Base-by-base conservation (phyloP, 139 green algal genomes). In the Chlorella sp. region DNA sequence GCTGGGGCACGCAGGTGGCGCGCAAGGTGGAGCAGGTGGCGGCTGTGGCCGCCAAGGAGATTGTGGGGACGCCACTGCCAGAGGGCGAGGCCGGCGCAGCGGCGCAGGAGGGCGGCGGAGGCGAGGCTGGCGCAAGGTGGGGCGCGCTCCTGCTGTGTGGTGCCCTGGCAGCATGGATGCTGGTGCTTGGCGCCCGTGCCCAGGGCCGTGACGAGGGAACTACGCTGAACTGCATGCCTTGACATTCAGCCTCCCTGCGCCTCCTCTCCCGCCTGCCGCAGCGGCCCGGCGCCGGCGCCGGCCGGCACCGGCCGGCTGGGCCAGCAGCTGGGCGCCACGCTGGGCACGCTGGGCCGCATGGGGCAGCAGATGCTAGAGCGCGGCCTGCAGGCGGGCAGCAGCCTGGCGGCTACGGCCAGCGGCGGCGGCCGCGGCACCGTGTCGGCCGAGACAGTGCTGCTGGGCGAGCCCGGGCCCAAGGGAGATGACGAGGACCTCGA, bases 21-120 rank as follows among this genome's bases (percentile, higher is more conserved):
- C 56, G 33, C 23, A 62, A 56, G 21, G 69, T 73, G 61, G 69
- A 72, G 69, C 6, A 46, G 46, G 76, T 55, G 9, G 76, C 56
- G 0, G 67, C 35, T 36, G 56, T 12, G 5, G 76, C 64, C 27
- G 67, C 51, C 9, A 56, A 59, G 25, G 67, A 76, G 55, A n/a
- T 81, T 35, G 67, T 67, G 2, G 65, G 62, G 23, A 75, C 55
- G 23, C n/a, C n/a, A n/a, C n/a, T n/a, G n/a, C n/a, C n/a, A n/a
- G n/a, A n/a, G n/a, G n/a, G n/a, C n/a, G n/a, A n/a, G n/a, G n/a
- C n/a, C n/a, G n/a, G n/a, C n/a, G n/a, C n/a, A n/a, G n/a, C n/a
- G n/a, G n/a, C n/a, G n/a, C n/a, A n/a, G n/a, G n/a, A n/a, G n/a
- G n/a, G n/a, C n/a, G n/a, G n/a, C n/a, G n/a, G n/a, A n/a, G n/a